Conservation (phyloP, 1,284 basidiomycete genomes). For the Coniophora puteana region DNA sequence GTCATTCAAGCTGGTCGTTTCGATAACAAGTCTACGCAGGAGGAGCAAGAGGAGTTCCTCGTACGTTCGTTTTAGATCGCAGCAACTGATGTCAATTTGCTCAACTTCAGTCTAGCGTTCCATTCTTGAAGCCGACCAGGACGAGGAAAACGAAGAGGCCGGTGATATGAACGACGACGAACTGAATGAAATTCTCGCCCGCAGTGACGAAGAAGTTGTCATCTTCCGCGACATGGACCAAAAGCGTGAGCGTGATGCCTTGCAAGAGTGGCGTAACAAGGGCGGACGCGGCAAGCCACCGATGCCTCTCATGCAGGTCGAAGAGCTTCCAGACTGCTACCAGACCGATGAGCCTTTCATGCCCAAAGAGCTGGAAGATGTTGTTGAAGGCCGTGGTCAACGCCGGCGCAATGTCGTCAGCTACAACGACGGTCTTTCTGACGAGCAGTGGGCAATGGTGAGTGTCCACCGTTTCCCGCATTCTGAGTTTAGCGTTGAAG, state of each 20-base stretch:
- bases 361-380: conserved; percentile 61
- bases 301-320: conserved; percentile 77
- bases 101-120: conserved; percentile 68
- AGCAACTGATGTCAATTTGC: no score
- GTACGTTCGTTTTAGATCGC: conserved; percentile 42
- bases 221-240: conserved; percentile 87
- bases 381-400: conserved; percentile 79
- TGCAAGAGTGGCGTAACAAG: conserved; percentile 68
- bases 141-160: conserved; percentile 89
- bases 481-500: neutral
- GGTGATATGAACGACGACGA: conserved; percentile 98
- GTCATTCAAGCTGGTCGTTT: conserved; percentile 99
- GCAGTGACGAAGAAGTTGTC: conserved; percentile 76
- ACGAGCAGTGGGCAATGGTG: conserved; percentile 91
- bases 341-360: conserved; percentile 81
- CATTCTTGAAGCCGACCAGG: conserved; percentile 86
- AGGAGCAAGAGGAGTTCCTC: conserved; percentile 95
- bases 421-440: conserved; percentile 93
- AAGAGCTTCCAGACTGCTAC: conserved; percentile 93
- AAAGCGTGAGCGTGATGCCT: conserved; percentile 72
- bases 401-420: conserved; percentile 82
- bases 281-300: conserved; percentile 84
- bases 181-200: conserved; percentile 90
- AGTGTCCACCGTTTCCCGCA: conserved; percentile 16
- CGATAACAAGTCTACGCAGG: conserved; percentile 97